phyloP scores from a whole-genome alignment of 768 basidiomycete species.

The Inosperma sp. region DNA sequence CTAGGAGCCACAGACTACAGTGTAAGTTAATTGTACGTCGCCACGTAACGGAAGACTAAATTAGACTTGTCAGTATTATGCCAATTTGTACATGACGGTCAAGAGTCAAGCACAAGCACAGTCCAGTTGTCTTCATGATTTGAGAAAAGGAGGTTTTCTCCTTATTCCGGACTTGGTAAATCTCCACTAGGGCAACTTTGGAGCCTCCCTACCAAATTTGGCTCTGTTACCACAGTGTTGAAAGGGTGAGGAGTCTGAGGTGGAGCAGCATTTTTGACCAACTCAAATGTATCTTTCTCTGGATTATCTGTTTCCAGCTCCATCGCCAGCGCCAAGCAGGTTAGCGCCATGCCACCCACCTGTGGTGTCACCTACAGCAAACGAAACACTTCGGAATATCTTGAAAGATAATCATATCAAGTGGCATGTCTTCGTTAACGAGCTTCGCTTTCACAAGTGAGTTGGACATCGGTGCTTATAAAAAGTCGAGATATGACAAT shows the following conservation, averaged over 20 bases:
- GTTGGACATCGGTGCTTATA: background rate
- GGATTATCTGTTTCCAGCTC: slow-evolving; percentile 30
- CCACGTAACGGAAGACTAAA: no score
- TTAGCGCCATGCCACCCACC: slow-evolving; percentile 30
- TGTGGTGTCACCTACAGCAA: slow-evolving; percentile 36
- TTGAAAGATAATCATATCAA: slow-evolving; percentile 49
- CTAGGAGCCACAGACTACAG: no score
- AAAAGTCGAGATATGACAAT: background rate
- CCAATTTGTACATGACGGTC: no score
- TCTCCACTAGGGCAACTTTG: background rate
- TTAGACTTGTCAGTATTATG: no score
- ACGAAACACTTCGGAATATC: slow-evolving; percentile 34
- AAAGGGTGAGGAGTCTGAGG: no score
- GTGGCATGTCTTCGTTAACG: slow-evolving; percentile 55
- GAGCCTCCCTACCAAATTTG: background rate
- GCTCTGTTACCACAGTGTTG: no score
- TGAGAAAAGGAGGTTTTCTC: no score
- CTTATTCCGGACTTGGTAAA: no score
- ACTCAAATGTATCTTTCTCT: slow-evolving; percentile 2
- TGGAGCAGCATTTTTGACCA: no score
- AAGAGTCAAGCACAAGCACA: no score
- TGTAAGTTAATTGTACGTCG: no score
- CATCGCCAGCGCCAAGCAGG: slow-evolving; percentile 25
- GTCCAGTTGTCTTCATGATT: no score
- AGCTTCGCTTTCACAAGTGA: slow-evolving; percentile 35